A percentile compares a stretch with the other conserved stretches of the same genome.
phyloP scores from a whole-genome alignment of 1,284 basidiomycete genomes.

The Pyrrhoderma lamaoense region DNA sequence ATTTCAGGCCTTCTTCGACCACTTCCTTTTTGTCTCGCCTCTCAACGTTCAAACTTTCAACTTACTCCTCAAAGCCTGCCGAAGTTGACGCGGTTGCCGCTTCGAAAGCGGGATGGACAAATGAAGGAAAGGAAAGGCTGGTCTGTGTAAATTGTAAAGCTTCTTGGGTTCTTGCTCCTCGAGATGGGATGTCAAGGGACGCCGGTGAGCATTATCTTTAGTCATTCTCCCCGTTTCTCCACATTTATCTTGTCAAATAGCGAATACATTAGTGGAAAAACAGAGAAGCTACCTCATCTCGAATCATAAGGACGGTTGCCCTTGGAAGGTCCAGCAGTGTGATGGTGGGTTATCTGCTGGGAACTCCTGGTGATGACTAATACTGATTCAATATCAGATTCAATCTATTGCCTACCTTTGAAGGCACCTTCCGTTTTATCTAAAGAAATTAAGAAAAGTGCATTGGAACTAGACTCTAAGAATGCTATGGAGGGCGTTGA shows the following conservation, averaged over 20 bases:
- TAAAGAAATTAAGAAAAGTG: constrained; percentile 49
- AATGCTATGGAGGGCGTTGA: constrained; percentile 44
- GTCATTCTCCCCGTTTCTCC: neutral
- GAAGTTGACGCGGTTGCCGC: constrained; percentile 70
- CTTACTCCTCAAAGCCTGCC: constrained; percentile 69
- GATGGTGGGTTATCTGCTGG: constrained; percentile 42
- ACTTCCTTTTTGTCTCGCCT: constrained; percentile 64
- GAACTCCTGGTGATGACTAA: neutral
- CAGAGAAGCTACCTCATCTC: constrained; percentile 56
- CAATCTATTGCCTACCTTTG: constrained; percentile 68
- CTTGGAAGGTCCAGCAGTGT: constrained; percentile 73
- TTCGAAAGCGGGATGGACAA: constrained; percentile 70
- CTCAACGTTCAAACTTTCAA: constrained; percentile 66
- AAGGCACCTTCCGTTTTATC: constrained; percentile 55
- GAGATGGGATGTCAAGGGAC: constrained; percentile 60
- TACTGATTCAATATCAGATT: constrained; percentile 35
- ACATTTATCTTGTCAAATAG: constrained; percentile 30
- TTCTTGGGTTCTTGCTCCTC: constrained; percentile 63
- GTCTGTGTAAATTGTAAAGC: constrained; percentile 60
- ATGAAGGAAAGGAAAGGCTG: constrained; percentile 68
- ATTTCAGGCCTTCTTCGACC: constrained; percentile 71
- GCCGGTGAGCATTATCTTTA: constrained; percentile 48
- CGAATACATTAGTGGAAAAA: constrained; percentile 61
- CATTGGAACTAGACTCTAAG: constrained; percentile 38
- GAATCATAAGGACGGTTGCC: constrained; percentile 71